Evolutionary conservation across 495 filamentous ascomycete genomes (phyloP).

Genomic region (Aspergillus baeticus): DNA sequence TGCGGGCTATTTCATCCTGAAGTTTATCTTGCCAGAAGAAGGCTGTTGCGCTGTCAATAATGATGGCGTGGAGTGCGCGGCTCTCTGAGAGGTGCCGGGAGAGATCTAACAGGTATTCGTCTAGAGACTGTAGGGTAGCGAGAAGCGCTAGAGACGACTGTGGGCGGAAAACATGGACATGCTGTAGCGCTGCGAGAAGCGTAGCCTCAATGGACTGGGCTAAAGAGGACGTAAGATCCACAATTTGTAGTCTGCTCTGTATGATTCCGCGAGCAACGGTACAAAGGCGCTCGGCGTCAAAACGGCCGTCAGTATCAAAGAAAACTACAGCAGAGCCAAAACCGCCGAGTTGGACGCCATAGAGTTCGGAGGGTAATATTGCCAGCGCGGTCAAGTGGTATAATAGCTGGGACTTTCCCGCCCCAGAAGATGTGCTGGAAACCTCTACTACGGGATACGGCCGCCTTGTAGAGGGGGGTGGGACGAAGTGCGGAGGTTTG

Average conservation of each 20-base stretch:
- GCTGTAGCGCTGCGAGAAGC: conserved; percentile 37
- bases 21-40: conserved; percentile 60
- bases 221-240: not conserved
- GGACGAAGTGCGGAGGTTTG: conserved; percentile 10
- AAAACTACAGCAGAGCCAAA: conserved; percentile 61
- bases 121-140: conserved; percentile 47
- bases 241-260: conserved; percentile 4
- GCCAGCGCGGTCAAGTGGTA: conserved; percentile 63
- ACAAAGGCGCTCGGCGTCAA: conserved; percentile 59
- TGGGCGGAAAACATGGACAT: conserved; percentile 56
- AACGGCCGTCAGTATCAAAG: conserved; percentile 68
- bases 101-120: conserved; percentile 51
- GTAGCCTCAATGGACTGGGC: conserved; percentile 26
- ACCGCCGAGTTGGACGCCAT: conserved; percentile 38
- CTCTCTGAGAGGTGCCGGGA: conserved; percentile 46
- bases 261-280: conserved; percentile 34
- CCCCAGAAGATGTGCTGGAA: conserved; percentile 49
- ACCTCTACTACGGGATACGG: conserved; percentile 55
- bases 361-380: conserved; percentile 49
- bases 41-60: conserved; percentile 53
- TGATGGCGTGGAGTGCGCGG: conserved; percentile 47
- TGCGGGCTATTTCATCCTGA: conserved; percentile 44
- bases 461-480: conserved; percentile 21
- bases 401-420: conserved; percentile 66
- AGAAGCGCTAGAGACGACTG: conserved; percentile 51